Conservation (phyloP, 768 basidiomycete genomes). For the Postia placenta region DNA sequence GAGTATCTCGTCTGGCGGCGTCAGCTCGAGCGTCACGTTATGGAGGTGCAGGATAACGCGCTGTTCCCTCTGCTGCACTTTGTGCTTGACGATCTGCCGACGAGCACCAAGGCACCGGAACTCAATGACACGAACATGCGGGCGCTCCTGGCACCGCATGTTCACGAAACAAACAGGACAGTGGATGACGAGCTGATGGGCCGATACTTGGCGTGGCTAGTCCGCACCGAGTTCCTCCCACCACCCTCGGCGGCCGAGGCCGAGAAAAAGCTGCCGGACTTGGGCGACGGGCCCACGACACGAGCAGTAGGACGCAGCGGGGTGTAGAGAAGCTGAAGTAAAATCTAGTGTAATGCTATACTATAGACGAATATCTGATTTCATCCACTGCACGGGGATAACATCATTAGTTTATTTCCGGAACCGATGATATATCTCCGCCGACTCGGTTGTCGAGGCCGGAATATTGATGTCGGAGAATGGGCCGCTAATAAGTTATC, state of each 20-base stretch:
- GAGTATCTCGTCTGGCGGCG: constrained; percentile 93
- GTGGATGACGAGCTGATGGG: constrained; percentile 79
- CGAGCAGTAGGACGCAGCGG: constrained; percentile 72
- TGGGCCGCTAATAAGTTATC: too few species aligned
- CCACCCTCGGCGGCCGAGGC: constrained; percentile 35
- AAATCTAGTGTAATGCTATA: too few species aligned
- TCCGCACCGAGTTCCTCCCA: constrained; percentile 77
- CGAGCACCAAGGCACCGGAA: constrained; percentile 90
- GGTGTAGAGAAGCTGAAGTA: neutral
- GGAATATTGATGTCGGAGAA: too few species aligned
- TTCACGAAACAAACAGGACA: constrained; percentile 37
- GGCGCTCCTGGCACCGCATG: constrained; percentile 47
- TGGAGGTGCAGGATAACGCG: constrained; percentile 93
- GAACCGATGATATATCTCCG: too few species aligned
- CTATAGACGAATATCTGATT: too few species aligned
- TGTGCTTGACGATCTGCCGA: constrained; percentile 94
- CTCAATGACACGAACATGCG: constrained; percentile 82
- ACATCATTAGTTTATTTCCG: too few species aligned
- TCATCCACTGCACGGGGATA: too few species aligned
- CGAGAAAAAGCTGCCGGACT: constrained; percentile 42
- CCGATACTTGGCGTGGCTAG: constrained; percentile 87
- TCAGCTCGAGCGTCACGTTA: constrained; percentile 90
- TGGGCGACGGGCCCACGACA: constrained; percentile 33
- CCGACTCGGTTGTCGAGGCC: too few species aligned
- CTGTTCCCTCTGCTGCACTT: constrained; percentile 96